A percentile compares a stretch with the other conserved stretches of the same genome.
These are phyloP conservation scores for Scenedesmus sp. DNA, from an alignment of 163 green algal species.

Conservation along the genomic window DNA sequence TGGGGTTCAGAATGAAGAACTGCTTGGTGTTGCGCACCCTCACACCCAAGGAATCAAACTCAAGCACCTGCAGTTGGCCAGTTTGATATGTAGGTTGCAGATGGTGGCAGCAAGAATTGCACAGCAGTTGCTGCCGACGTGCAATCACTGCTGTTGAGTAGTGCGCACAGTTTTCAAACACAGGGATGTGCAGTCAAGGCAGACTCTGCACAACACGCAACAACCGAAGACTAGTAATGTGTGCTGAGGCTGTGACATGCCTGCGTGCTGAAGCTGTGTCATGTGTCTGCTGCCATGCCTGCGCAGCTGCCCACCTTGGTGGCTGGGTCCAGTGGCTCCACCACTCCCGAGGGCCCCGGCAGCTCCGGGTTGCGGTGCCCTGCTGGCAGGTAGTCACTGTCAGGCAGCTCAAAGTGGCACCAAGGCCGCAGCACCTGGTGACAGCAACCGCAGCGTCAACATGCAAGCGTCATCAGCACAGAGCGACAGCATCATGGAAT, in stretches of 20 bases:
- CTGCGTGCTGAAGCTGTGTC: too few relatives aligned
- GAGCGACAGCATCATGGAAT: background rate
- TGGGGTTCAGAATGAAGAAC: conserved; percentile 91
- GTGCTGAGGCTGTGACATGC: too few relatives aligned
- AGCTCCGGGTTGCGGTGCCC: conserved; percentile 74
- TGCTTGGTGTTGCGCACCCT: conserved; percentile 81
- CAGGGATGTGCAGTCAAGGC: too few relatives aligned
- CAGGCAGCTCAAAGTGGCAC: conserved; percentile 90
- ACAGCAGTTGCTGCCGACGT: too few relatives aligned
- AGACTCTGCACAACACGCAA: too few relatives aligned
- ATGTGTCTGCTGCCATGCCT: background rate
- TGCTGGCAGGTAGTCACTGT: conserved; percentile 72
- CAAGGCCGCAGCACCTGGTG: conserved; percentile 76
- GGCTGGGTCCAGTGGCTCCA: conserved; percentile 78
- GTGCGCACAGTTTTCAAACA: background rate
- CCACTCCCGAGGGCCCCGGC: conserved; percentile 63
- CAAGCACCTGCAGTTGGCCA: conserved; percentile 62
- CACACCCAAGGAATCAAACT: conserved; percentile 84
- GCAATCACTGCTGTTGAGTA: background rate
- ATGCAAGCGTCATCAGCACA: background rate
- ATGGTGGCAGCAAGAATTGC: too few relatives aligned
- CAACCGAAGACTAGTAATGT: too few relatives aligned
- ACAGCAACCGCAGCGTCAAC: background rate
- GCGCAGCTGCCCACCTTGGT: conserved; percentile 66
- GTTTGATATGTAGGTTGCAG: background rate